Evolutionary conservation across 345 rosid genomes (phyloP).

Genomic region (Eucalyptus polybractea): DNA sequence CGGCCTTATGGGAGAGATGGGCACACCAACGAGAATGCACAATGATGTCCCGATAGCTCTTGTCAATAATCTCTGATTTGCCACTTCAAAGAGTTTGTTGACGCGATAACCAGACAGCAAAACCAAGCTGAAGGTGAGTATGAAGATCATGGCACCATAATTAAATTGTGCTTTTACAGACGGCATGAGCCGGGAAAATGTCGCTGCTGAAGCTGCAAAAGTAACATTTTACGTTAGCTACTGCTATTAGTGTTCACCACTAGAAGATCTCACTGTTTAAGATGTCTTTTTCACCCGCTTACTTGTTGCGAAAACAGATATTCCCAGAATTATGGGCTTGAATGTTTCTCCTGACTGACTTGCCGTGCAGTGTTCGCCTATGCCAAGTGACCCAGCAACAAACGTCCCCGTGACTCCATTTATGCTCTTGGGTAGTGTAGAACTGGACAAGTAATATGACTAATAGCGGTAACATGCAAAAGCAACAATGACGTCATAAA

Average conservation of each 20-base stretch:
- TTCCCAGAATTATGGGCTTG: conserved; percentile 40
- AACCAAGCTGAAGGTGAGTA: conserved; percentile 66
- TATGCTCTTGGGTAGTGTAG: conserved; percentile 44
- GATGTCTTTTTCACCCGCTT: background rate
- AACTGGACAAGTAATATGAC: background rate
- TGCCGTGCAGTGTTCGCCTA: conserved; percentile 54
- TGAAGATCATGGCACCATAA: conserved; percentile 65
- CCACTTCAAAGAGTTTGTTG: conserved; percentile 35
- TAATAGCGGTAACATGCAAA: background rate
- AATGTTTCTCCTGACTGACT: conserved; percentile 27
- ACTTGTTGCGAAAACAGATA: conserved; percentile 55
- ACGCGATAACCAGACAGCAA: conserved; percentile 49
- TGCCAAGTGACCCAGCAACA: conserved; percentile 53
- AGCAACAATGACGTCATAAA: background rate
- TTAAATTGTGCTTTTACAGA: conserved; percentile 50
- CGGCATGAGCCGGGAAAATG: conserved; percentile 66
- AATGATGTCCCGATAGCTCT: conserved; percentile 42
- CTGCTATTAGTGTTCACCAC: background rate
- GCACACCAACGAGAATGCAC: conserved; percentile 40
- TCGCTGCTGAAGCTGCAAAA: conserved; percentile 50
- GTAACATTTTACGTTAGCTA: background rate
- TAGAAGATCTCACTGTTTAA: background rate
- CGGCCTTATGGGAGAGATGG: conserved; percentile 68
- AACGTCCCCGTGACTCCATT: conserved; percentile 54
- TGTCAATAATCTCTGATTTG: conserved; percentile 44